Evolutionary conservation across 1,139 yeast genomes (phyloP).

Genomic region (Candida sanyaensis): DNA sequence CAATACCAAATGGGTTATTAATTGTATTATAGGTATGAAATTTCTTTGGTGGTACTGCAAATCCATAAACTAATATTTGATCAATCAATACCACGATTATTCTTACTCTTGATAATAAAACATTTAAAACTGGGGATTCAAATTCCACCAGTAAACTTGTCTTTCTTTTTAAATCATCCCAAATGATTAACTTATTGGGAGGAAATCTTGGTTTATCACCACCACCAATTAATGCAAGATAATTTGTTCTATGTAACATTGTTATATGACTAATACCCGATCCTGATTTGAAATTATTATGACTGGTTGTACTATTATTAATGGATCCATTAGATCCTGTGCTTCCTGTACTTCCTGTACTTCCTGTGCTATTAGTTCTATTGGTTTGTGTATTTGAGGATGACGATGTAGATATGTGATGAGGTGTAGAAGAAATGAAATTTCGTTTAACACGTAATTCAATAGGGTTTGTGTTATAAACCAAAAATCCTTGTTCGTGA

Average conservation of each 20-base stretch:
- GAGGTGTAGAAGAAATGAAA: constrained; percentile 27
- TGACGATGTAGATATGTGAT: neutral
- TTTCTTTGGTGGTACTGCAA: constrained; percentile 74
- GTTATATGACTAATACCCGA: constrained; percentile 74
- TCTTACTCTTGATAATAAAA: constrained; percentile 70
- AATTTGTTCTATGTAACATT: constrained; percentile 89
- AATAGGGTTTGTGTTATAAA: constrained; percentile 87
- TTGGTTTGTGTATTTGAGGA: neutral
- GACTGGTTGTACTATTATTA: neutral
- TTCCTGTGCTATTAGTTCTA: constrained; percentile 10
- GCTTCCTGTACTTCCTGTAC: neutral
- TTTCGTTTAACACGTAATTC: constrained; percentile 73
- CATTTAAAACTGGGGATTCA: constrained; percentile 70
- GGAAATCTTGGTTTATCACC: constrained; percentile 80
- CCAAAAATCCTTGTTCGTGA: constrained; percentile 78
- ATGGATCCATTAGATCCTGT: constrained; percentile 4
- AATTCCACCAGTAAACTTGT: constrained; percentile 78
- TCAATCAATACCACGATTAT: constrained; percentile 71
- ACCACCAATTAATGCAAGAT: constrained; percentile 87
- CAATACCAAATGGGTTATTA: constrained; percentile 68
- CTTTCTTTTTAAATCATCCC: constrained; percentile 88
- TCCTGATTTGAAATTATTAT: constrained; percentile 18
- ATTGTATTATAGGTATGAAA: constrained; percentile 72
- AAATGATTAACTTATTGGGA: constrained; percentile 72
- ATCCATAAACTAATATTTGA: constrained; percentile 74